Evolutionary conservation across 352 stramenopile species (phyloP).

Genomic region (Pelagophyceae sp.): DNA sequence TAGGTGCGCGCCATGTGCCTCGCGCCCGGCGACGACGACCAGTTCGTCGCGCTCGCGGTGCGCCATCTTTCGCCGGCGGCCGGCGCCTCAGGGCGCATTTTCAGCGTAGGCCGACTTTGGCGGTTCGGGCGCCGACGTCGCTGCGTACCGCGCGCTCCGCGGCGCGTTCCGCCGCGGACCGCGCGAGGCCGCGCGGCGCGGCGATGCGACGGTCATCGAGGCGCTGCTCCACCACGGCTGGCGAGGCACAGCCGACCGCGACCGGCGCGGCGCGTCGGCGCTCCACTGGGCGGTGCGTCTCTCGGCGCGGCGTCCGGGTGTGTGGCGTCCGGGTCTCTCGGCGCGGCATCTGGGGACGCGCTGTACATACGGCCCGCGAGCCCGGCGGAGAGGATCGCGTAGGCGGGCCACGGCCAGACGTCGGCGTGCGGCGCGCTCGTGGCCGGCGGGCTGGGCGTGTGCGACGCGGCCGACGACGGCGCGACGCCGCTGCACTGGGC

Average conservation of each 20-base stretch:
- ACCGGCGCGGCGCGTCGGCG: slow-evolving; percentile 17
- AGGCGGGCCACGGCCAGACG: background rate
- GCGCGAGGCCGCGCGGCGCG: background rate
- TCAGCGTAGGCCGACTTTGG: background rate
- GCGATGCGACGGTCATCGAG: background rate
- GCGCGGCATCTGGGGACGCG: too few species aligned
- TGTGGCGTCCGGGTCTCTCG: too few species aligned
- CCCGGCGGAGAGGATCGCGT: too few species aligned
- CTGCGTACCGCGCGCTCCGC: background rate
- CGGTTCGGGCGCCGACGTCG: background rate
- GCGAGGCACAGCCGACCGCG: background rate
- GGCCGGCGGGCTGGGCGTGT: background rate
- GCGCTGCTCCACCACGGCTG: background rate
- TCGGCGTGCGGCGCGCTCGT: background rate
- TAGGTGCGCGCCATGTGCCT: background rate
- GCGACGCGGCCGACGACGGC: background rate
- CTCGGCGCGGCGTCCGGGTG: too few species aligned
- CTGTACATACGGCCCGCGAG: too few species aligned
- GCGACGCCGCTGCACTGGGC: slow-evolving; percentile 27
- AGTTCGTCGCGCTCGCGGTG: background rate
- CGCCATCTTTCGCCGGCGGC: too few species aligned
- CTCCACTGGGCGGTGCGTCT: slow-evolving; percentile 1
- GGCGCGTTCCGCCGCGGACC: background rate
- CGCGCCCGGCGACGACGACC: background rate
- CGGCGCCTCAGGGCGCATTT: too few species aligned